These are phyloP conservation scores for Penicillium paneum DNA, from an alignment of 2,329 filamentous ascomycete genomes.

Conservation along the genomic window DNA sequence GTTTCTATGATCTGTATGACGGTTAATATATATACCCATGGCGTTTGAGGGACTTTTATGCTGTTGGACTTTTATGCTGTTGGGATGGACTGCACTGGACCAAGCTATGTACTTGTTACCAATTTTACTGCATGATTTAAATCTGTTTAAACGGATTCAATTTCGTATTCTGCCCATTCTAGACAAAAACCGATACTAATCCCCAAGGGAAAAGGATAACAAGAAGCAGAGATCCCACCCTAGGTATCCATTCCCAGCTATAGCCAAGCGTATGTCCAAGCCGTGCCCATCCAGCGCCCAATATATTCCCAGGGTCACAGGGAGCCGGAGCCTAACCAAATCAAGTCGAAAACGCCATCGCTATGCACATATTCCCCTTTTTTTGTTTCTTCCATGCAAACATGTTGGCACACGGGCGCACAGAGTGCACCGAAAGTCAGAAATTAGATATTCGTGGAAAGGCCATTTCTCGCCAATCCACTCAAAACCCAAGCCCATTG, in stretches of 20 bases:
- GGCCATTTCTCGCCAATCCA: neutral
- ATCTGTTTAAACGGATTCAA: neutral
- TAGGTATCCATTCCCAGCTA: conserved; percentile 1
- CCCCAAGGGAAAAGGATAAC: neutral
- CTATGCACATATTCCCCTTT: conserved; percentile 35
- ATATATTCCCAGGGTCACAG: neutral
- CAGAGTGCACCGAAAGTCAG: conserved; percentile 9
- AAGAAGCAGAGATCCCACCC: neutral
- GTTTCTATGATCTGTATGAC: conserved; percentile 5
- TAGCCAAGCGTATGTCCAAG: conserved; percentile 6
- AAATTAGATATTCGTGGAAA: neutral
- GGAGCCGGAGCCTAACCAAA: conserved; percentile 5
- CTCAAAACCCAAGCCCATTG: conserved; percentile 37
- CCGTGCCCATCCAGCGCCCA: conserved; percentile 3
- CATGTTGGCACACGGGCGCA: conserved; percentile 14
- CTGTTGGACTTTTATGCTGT: neutral
- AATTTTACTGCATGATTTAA: conserved; percentile 1
- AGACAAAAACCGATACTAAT: neutral
- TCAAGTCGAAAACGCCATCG: conserved; percentile 35
- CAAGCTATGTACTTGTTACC: neutral
- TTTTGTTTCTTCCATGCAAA: conserved; percentile 22
- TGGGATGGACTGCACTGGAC: neutral
- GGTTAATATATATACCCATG: conserved; percentile 25
- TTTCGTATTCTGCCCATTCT: conserved; percentile 1
- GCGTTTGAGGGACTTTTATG: conserved; percentile 14